Evolutionary conservation across 2,329 filamentous ascomycete genomes (phyloP).

Genomic region (Colletotrichum sp.): DNA sequence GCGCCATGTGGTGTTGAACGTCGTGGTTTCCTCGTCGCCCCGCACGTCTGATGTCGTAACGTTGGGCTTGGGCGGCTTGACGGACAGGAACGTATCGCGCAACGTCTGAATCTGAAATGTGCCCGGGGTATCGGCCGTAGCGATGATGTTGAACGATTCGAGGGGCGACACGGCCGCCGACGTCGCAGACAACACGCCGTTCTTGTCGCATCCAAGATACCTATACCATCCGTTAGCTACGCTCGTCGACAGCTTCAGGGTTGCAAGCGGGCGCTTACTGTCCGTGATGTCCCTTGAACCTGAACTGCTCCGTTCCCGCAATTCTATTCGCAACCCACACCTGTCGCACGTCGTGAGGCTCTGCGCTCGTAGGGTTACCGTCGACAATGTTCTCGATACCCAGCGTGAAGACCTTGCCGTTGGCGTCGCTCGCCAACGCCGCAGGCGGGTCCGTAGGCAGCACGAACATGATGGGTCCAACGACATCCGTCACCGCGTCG

Average conservation of each 20-base stretch:
- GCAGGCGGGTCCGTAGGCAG: constrained; percentile 76
- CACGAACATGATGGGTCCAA: constrained; percentile 83
- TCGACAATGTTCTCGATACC: constrained; percentile 89
- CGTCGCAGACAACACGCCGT: constrained; percentile 77
- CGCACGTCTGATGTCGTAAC: constrained; percentile 68
- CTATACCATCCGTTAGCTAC: constrained; percentile 50
- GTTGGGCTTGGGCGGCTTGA: constrained; percentile 57
- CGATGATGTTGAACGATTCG: constrained; percentile 78
- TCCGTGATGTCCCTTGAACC: constrained; percentile 90
- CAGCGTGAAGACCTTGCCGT: constrained; percentile 84
- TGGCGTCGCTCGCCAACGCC: constrained; percentile 84
- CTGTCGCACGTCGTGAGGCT: constrained; percentile 94
- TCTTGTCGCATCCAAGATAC: constrained; percentile 86
- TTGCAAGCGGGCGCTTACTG: constrained; percentile 54
- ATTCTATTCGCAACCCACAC: constrained; percentile 92
- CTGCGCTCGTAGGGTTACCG: constrained; percentile 79
- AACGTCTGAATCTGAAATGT: constrained; percentile 79
- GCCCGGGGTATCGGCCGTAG: constrained; percentile 67
- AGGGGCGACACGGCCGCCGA: constrained; percentile 83
- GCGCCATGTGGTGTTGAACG: constrained; percentile 74
- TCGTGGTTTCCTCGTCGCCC: constrained; percentile 73
- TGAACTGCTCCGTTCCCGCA: constrained; percentile 79
- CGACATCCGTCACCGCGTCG: constrained; percentile 74
- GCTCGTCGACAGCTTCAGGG: neutral
- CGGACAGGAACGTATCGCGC: constrained; percentile 72